phyloP scores from a whole-genome alignment of 805 yeast species.

The Sugiyamaella marilandica region DNA sequence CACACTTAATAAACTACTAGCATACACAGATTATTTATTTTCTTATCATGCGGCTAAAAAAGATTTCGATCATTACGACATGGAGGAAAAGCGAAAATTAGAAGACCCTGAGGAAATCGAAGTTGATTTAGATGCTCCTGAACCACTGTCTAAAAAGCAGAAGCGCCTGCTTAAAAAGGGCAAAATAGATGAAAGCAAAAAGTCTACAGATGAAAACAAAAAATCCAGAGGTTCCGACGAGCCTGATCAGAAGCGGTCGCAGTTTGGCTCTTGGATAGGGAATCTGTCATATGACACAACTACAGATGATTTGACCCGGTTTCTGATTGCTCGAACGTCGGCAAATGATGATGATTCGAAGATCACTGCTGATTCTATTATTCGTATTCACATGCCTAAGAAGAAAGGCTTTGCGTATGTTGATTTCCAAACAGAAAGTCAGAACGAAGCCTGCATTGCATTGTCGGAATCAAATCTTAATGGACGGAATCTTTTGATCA shows the following conservation, averaged over 20 bases:
- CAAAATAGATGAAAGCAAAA: constrained; percentile 35
- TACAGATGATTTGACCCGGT: constrained; percentile 64
- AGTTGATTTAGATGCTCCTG: constrained; percentile 47
- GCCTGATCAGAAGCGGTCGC: constrained; percentile 37
- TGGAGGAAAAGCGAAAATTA: constrained; percentile 8
- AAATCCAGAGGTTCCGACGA: constrained; percentile 36
- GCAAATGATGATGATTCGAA: constrained; percentile 22
- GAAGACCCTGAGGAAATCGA: constrained; percentile 32
- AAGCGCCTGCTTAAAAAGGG: constrained; percentile 76
- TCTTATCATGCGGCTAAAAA: neutral
- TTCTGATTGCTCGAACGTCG: constrained; percentile 50
- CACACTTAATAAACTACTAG: neutral
- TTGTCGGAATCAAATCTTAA: constrained; percentile 70
- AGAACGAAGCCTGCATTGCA: constrained; percentile 56
- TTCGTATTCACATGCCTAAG: constrained; percentile 80
- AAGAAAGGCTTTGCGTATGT: constrained; percentile 76
- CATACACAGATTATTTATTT: neutral
- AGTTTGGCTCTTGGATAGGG: constrained; percentile 89
- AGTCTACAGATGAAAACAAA: constrained; percentile 36
- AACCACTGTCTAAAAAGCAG: constrained; percentile 89
- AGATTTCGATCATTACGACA: neutral
- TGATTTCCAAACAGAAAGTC: constrained; percentile 61
- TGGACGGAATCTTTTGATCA: constrained; percentile 82
- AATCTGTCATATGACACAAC: constrained; percentile 82
- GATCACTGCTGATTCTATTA: constrained; percentile 41